Evolutionary conservation across 805 yeast species (phyloP).

Genomic region (Saccharomyces jurei): DNA sequence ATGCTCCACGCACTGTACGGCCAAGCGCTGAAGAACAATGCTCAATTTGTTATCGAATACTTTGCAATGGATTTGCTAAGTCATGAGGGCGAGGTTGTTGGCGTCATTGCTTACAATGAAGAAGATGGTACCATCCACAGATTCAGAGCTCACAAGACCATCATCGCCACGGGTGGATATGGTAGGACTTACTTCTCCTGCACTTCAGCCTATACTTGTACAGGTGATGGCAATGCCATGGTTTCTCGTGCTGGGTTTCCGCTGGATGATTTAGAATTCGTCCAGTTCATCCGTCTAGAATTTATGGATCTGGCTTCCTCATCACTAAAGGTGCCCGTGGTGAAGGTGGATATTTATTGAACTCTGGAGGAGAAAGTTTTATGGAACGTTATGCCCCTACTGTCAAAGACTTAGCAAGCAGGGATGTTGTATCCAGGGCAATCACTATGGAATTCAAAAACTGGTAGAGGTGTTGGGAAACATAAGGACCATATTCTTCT

Average conservation of each 20-base stretch:
- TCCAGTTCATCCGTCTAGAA: constrained; percentile 99
- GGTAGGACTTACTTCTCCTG: constrained; percentile 98
- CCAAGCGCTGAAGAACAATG: constrained; percentile 91
- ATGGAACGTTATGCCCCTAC: constrained; percentile 99
- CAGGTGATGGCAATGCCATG: constrained; percentile 99
- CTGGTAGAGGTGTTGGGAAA: constrained; percentile 98
- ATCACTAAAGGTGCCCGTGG: constrained; percentile 99
- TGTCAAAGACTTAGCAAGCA: constrained; percentile 95
- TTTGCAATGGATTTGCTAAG: constrained; percentile 90
- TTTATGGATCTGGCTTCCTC: constrained; percentile 97
- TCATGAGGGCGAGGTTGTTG: constrained; percentile 93
- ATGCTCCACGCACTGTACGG: constrained; percentile 92
- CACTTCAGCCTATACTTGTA: constrained; percentile 98
- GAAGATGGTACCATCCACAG: constrained; percentile 98
- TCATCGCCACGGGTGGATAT: constrained; percentile 97
- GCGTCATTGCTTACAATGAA: constrained; percentile 95
- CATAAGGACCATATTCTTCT: constrained; percentile 89
- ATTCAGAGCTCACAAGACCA: constrained; percentile 93
- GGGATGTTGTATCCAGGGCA: constrained; percentile 97
- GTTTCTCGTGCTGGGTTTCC: constrained; percentile 98
- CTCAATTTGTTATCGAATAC: constrained; percentile 95
- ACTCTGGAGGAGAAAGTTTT: constrained; percentile 97
- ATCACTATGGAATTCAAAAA: constrained; percentile 98
- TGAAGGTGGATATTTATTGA: constrained; percentile 96
- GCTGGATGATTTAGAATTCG: constrained; percentile 92